phyloP scores from a whole-genome alignment of 1,284 basidiomycete species.

The Meripilus lineatus region DNA sequence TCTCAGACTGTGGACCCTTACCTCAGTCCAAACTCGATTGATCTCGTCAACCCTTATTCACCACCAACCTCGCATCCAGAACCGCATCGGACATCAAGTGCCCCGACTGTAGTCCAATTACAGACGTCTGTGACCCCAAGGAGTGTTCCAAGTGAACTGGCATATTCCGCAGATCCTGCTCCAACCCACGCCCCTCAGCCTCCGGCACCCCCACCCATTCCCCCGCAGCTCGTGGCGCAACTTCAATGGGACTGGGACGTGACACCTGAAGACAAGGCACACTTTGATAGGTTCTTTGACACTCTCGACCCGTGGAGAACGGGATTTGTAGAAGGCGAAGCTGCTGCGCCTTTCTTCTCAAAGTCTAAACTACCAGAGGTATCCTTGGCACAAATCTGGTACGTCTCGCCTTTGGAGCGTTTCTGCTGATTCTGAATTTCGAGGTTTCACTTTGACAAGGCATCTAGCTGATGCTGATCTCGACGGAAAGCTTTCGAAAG shows the following conservation, averaged over 20 bases:
- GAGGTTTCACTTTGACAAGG: too few relatives aligned
- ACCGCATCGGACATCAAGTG: not conserved
- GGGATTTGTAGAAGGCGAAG: constrained; percentile 88
- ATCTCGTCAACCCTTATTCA: too few relatives aligned
- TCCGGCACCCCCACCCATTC: not conserved
- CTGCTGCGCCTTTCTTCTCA: constrained; percentile 94
- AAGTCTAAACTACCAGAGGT: constrained; percentile 85
- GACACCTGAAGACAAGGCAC: constrained; percentile 73
- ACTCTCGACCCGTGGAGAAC: constrained; percentile 71
- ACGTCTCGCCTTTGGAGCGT: too few relatives aligned
- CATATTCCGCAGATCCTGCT: not conserved
- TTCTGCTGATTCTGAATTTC: too few relatives aligned
- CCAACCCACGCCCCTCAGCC: not conserved
- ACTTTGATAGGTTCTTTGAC: constrained; percentile 81
- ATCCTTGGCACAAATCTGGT: constrained; percentile 91
- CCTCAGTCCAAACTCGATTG: too few relatives aligned
- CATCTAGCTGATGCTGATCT: constrained; percentile 17
- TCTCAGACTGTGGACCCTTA: too few relatives aligned
- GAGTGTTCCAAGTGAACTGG: not conserved
- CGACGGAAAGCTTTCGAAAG: constrained; percentile 20
- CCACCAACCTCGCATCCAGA: not conserved
- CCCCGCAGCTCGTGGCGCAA: too few relatives aligned
- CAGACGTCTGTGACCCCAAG: not conserved
- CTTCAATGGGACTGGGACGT: constrained; percentile 72
- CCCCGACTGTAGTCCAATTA: too few relatives aligned